phyloP scores from a whole-genome alignment of 2,329 filamentous ascomycete genomes.

The Stylonectria norvegica region DNA sequence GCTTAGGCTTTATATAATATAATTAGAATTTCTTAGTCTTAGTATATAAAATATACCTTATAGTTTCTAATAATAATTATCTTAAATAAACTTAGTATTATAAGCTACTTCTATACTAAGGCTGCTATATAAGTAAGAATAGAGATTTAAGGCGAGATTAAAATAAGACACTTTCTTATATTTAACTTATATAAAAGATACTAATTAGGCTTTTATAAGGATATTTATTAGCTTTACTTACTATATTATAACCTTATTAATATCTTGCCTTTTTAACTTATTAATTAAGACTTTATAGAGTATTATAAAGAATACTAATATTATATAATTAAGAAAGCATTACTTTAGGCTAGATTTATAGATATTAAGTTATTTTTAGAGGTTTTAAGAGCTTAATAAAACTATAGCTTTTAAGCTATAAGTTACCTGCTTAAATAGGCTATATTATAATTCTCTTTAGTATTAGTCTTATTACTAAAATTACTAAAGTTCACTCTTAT shows the following conservation, averaged over 20 bases:
- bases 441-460: conserved; percentile 2
- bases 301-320: conserved; percentile 8
- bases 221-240: conserved; percentile 3
- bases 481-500: neutral
- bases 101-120: no score
- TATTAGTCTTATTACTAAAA: conserved; percentile 1
- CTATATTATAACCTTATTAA: conserved; percentile 2
- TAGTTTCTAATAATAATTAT: neutral
- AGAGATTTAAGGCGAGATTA: no score
- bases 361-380: conserved; percentile 1
- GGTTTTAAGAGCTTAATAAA: no score
- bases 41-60: neutral
- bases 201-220: conserved; percentile 7
- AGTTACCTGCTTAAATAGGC: conserved; percentile 1
- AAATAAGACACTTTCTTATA: no score
- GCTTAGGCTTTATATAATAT: conserved; percentile 1
- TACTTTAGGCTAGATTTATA: no score
- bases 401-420: conserved; percentile 7
- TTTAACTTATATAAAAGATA: conserved; percentile 5
- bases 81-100: no score
- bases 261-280: conserved; percentile 1
- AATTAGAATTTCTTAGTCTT: conserved; percentile 6
- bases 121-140: no score
- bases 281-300: conserved; percentile 5
- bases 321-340: conserved; percentile 7